These are phyloP conservation scores for Cladosporium sphaerospermum DNA, from an alignment of 2,329 filamentous ascomycete species.

Conservation along the genomic window DNA sequence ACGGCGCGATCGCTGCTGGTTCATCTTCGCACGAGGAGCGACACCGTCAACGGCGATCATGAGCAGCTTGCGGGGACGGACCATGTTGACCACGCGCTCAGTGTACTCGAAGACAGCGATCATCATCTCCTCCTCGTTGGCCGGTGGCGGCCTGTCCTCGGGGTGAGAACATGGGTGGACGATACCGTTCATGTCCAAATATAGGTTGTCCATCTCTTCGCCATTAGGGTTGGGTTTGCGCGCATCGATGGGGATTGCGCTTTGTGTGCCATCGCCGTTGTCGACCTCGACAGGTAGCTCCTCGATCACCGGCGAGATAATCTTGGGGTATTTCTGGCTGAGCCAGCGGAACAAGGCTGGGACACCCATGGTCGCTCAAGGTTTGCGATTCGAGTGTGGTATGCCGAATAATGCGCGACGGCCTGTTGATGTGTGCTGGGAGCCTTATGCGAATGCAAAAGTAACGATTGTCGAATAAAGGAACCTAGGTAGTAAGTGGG, in stretches of 20 bases:
- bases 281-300: slow-evolving; percentile 72
- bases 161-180: slow-evolving; percentile 98
- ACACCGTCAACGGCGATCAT: slow-evolving; percentile 99
- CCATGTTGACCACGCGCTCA: slow-evolving; percentile 98
- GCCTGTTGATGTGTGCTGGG: no score
- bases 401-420: no score
- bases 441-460: no score
- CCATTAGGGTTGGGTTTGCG: slow-evolving; percentile 88
- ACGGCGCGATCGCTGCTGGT: slow-evolving; percentile 92
- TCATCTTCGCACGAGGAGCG: slow-evolving; percentile 97
- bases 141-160: slow-evolving; percentile 83
- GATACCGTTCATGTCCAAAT: slow-evolving; percentile 99
- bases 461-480: no score
- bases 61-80: slow-evolving; percentile 85
- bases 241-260: slow-evolving; percentile 75
- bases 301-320: slow-evolving; percentile 85
- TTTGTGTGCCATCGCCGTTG: slow-evolving; percentile 71
- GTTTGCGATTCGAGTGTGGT: not conserved
- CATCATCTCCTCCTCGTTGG: slow-evolving; percentile 99
- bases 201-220: slow-evolving; percentile 96
- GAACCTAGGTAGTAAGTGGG: not conserved
- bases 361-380: slow-evolving; percentile 66
- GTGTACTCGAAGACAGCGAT: slow-evolving; percentile 96
- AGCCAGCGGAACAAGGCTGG: slow-evolving; percentile 95
- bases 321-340: slow-evolving; percentile 95